Conservation (phyloP, 2,329 filamentous ascomycete species). For the Curvularia verruculosa region DNA sequence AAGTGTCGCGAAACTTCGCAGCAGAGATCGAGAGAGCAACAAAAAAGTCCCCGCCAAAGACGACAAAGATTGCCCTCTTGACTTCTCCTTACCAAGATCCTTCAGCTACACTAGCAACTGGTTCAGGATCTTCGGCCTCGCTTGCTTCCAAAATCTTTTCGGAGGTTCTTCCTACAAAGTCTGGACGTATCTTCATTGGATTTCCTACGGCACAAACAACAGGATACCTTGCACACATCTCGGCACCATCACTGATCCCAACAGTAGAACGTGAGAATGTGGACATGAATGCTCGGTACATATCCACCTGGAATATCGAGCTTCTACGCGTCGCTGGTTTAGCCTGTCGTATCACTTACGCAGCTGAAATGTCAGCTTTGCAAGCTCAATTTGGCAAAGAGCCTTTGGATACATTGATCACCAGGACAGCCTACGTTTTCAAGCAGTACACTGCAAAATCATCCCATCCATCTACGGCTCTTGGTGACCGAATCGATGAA, state of each 20-base stretch:
- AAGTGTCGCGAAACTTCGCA: constrained; percentile 73
- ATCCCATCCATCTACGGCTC: constrained; percentile 83
- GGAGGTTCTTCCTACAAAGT: constrained; percentile 86
- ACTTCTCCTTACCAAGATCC: constrained; percentile 90
- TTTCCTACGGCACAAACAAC: constrained; percentile 98
- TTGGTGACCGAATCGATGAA: constrained; percentile 88
- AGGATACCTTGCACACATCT: constrained; percentile 90
- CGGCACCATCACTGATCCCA: constrained; percentile 92
- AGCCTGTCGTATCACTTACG: constrained; percentile 84
- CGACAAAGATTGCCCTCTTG: constrained; percentile 82
- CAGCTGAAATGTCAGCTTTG: constrained; percentile 73
- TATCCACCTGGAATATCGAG: constrained; percentile 93
- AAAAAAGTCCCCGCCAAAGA: constrained; percentile 92
- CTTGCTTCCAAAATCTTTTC: constrained; percentile 81
- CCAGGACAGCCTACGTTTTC: constrained; percentile 80
- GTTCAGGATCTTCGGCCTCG: constrained; percentile 57
- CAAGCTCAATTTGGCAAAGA: constrained; percentile 65
- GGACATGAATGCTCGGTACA: constrained; percentile 92
- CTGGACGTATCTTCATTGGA: constrained; percentile 93
- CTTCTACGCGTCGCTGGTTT: constrained; percentile 91
- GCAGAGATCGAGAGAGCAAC: constrained; percentile 92
- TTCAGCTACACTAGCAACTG: constrained; percentile 64
- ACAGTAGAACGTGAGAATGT: constrained; percentile 97
- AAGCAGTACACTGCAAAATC: constrained; percentile 88
- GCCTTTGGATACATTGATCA: constrained; percentile 68